A percentile compares a stretch with the other conserved stretches of the same genome.
Conservation (phyloP, 371 early-diverging fungal genomes). For the Apophysomyces ossiformis region DNA sequence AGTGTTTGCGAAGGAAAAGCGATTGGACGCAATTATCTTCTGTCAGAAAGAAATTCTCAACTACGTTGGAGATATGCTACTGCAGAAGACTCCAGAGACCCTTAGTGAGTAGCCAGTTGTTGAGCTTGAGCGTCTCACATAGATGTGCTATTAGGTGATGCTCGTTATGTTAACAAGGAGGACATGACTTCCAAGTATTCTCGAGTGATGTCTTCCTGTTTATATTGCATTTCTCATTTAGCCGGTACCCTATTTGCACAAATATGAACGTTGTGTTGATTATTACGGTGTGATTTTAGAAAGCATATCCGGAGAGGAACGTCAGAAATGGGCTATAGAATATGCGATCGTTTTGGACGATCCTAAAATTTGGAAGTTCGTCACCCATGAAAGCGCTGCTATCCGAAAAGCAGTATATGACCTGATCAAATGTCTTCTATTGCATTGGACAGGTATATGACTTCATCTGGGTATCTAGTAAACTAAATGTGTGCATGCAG, state of each 20-base stretch:
- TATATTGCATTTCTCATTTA: constrained; percentile 57
- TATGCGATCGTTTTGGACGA: constrained; percentile 57
- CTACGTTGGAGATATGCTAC: constrained; percentile 56
- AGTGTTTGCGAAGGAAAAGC: constrained; percentile 61
- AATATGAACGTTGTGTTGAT: neutral
- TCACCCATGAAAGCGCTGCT: constrained; percentile 41
- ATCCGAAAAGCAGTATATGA: constrained; percentile 61
- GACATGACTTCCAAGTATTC: constrained; percentile 68
- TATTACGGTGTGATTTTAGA: constrained; percentile 22
- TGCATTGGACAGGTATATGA: constrained; percentile 45
- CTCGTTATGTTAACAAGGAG: constrained; percentile 64
- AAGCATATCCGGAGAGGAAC: constrained; percentile 39
- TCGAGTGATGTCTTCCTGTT: constrained; percentile 58
- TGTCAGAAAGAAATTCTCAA: constrained; percentile 64
- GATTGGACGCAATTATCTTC: constrained; percentile 58
- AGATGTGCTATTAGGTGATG: constrained; percentile 50
- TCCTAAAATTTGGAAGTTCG: constrained; percentile 53
- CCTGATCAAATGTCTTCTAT: constrained; percentile 39
- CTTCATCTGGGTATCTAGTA: constrained; percentile 11
- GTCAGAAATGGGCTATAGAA: constrained; percentile 38
- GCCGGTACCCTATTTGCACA: constrained; percentile 37
- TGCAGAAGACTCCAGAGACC: constrained; percentile 66
- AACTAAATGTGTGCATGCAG: constrained; percentile 14
- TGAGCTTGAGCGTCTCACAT: constrained; percentile 3
- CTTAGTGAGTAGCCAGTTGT: constrained; percentile 42